These are phyloP conservation scores for Termitomyces sp. DNA, from an alignment of 768 basidiomycete genomes.

Conservation along the genomic window DNA sequence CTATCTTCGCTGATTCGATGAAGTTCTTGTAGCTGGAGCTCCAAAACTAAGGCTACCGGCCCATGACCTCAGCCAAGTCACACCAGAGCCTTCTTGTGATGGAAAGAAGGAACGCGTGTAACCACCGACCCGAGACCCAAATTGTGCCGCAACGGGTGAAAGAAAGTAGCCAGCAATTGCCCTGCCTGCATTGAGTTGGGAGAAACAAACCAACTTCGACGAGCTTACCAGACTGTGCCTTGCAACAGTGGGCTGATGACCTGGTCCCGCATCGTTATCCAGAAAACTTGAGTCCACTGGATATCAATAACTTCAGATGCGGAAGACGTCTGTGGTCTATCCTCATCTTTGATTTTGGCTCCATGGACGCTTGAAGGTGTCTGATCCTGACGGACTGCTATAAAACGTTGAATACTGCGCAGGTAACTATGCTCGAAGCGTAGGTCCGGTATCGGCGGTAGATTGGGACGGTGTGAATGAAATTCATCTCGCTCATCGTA, in stretches of 20 bases:
- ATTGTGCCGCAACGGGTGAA: constrained; percentile 35
- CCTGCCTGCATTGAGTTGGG: constrained; percentile 26
- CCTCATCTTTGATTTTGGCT: constrained; percentile 13
- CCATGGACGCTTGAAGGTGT: constrained; percentile 9
- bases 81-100: constrained; percentile 38
- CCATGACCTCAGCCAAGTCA: constrained; percentile 42
- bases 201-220: not conserved
- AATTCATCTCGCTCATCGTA: constrained; percentile 8
- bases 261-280: constrained; percentile 69
- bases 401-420: constrained; percentile 53
- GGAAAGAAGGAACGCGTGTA: constrained; percentile 27
- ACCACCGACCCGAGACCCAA: constrained; percentile 34
- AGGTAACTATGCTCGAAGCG: constrained; percentile 76
- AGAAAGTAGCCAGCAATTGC: constrained; percentile 45
- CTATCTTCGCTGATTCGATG: not conserved
- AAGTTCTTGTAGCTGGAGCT: not conserved
- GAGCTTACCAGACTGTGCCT: constrained; percentile 61
- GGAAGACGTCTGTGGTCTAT: not conserved
- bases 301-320: constrained; percentile 39
- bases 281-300: constrained; percentile 58
- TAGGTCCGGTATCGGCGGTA: constrained; percentile 69
- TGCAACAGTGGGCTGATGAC: constrained; percentile 66
- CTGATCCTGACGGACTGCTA: constrained; percentile 35
- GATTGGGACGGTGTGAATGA: constrained; percentile 30
- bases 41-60: constrained; percentile 28